Conservation (phyloP, 2,329 filamentous ascomycete genomes). For the Bretziella fagacearum region DNA sequence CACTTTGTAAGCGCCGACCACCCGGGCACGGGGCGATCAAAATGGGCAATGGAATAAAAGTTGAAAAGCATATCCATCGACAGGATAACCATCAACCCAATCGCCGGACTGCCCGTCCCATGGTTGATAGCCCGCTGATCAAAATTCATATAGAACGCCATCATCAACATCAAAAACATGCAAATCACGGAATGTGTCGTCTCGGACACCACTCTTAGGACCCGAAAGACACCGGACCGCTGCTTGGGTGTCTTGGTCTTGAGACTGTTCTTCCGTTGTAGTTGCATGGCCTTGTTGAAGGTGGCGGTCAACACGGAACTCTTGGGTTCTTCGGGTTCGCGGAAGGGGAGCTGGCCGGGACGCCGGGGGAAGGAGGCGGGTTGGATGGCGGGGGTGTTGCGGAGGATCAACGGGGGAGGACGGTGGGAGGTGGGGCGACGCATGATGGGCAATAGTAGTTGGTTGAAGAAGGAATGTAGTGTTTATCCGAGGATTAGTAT, state of each 20-base stretch:
- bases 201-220: conserved; percentile 20
- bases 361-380: not conserved
- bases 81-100: conserved; percentile 21
- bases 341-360: not conserved
- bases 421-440: not conserved
- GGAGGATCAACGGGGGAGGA: conserved; percentile 3
- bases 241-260: conserved; percentile 3
- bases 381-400: not conserved
- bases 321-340: not conserved
- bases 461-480: not conserved
- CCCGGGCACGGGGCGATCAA: conserved; percentile 20
- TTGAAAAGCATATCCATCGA: conserved; percentile 23
- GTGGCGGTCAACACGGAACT: not conserved
- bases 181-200: conserved; percentile 21
- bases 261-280: not conserved
- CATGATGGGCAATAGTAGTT: not conserved
- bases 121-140: conserved; percentile 16
- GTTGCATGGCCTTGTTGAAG: not conserved
- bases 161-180: conserved; percentile 20
- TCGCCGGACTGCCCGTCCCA: conserved; percentile 17
- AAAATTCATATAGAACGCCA: conserved; percentile 21
- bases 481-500: too few relatives aligned
- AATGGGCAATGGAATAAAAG: conserved; percentile 21
- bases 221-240: not conserved
- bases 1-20: conserved; percentile 22